Percentiles rank a stretch among this genome's conserved stretches.
Conservation (phyloP, 352 stramenopile genomes). For the Phytophthora ohioensis region DNA sequence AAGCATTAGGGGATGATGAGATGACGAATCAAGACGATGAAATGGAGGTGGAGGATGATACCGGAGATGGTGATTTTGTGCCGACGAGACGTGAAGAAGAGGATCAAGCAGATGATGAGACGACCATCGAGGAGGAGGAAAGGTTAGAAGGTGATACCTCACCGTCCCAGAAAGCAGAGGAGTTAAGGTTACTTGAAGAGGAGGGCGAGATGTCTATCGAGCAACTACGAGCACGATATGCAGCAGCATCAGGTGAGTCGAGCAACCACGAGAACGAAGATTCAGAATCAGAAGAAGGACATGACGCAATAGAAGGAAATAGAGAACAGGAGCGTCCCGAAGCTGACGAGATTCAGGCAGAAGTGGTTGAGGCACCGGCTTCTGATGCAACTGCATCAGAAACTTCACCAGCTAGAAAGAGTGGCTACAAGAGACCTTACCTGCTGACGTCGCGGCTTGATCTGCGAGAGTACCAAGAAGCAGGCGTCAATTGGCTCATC, state of each 20-base stretch:
- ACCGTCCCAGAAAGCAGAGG: constrained; percentile 68
- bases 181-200: constrained; percentile 88
- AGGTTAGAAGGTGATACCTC: constrained; percentile 38
- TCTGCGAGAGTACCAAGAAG: constrained; percentile 82
- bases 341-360: constrained; percentile 5
- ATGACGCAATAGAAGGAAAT: constrained; percentile 11
- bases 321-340: constrained; percentile 9
- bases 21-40: constrained; percentile 20
- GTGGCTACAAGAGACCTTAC: constrained; percentile 70
- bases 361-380: constrained; percentile 1
- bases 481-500: constrained; percentile 97
- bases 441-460: constrained; percentile 72
- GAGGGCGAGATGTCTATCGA: constrained; percentile 96
- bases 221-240: constrained; percentile 65
- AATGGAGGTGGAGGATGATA: constrained; percentile 21
- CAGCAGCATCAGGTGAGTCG: constrained; percentile 23
- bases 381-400: constrained; percentile 8
- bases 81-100: constrained; percentile 35
- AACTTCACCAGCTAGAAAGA: constrained; percentile 18
- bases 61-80: constrained; percentile 33
- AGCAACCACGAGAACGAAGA: constrained; percentile 1
- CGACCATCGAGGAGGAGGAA: constrained; percentile 92
- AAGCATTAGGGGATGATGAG: constrained; percentile 16
- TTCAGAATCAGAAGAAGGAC: constrained; percentile 2
- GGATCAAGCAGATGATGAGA: constrained; percentile 87